Conservation (phyloP, 202 grass and related monocot species). For the Panicum hallii region DNA sequence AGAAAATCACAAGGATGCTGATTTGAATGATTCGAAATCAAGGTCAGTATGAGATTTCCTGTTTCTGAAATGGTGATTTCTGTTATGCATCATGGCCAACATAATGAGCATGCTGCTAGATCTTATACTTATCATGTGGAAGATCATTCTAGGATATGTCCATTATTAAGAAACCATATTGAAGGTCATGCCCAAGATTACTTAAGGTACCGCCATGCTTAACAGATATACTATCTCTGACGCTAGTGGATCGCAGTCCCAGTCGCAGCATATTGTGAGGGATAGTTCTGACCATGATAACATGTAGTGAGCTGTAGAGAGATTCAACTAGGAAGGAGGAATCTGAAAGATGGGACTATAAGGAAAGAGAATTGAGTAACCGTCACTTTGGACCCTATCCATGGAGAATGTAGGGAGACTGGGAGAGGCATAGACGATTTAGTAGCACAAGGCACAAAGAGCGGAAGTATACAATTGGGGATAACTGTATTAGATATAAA, state of each 20-base stretch:
- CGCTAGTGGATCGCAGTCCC: constrained; percentile 28
- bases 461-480: constrained; percentile 12
- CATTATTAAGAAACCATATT: constrained; percentile 19
- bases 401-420: constrained; percentile 40
- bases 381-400: constrained; percentile 31
- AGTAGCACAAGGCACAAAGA: constrained; percentile 59
- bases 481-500: constrained; percentile 26
- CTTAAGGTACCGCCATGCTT: constrained; percentile 29
- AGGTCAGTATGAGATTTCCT: neutral
- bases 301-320: neutral
- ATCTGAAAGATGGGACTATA: neutral
- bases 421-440: constrained; percentile 54
- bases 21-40: neutral
- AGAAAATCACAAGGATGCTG: constrained; percentile 3
- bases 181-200: constrained; percentile 27
- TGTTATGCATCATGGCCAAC: neutral
- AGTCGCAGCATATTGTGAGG: constrained; percentile 14
- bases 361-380: constrained; percentile 54
- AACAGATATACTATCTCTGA: neutral
- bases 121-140: constrained; percentile 19
- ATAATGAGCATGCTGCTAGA: neutral
- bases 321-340: constrained; percentile 6
- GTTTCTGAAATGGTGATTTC: neutral
- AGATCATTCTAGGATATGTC: constrained; percentile 44
- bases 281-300: constrained; percentile 44